Percentiles rank a stretch among this genome's conserved stretches.
Conservation (phyloP, 352 stramenopile species). For the Aphanomyces stellatus region DNA sequence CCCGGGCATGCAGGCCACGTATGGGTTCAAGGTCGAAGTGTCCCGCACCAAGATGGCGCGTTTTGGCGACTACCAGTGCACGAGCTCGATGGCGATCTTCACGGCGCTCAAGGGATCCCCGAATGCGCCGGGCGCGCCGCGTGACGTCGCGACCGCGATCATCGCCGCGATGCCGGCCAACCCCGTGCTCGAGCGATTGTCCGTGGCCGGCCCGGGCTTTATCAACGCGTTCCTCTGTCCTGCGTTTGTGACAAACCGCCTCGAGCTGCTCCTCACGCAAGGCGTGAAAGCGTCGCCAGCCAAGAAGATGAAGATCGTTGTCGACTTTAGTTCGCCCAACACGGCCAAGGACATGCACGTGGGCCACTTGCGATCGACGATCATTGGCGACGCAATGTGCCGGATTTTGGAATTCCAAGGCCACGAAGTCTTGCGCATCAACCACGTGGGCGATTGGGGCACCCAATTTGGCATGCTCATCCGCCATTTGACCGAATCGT, state of each 20-base stretch:
- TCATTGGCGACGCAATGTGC: slow-evolving; percentile 82
- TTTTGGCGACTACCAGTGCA: slow-evolving; percentile 98
- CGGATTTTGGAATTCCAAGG: slow-evolving; percentile 82
- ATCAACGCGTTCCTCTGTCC: slow-evolving; percentile 94
- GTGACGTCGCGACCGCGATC: slow-evolving; percentile 86
- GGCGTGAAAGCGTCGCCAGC: slow-evolving; percentile 81
- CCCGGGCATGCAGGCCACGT: slow-evolving; percentile 37
- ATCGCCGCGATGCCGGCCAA: slow-evolving; percentile 78
- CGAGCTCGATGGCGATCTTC: slow-evolving; percentile 95
- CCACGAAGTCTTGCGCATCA: slow-evolving; percentile 73
- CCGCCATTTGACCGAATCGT: slow-evolving; percentile 97
- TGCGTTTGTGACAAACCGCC: slow-evolving; percentile 67
- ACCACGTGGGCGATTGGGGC: slow-evolving; percentile 82
- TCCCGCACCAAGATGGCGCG: slow-evolving; percentile 75
- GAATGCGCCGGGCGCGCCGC: slow-evolving; percentile 60
- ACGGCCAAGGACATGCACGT: slow-evolving; percentile 88
- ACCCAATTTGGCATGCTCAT: slow-evolving; percentile 99
- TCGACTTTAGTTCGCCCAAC: slow-evolving; percentile 84
- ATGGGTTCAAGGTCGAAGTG: slow-evolving; percentile 54
- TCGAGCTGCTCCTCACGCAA: slow-evolving; percentile 56
- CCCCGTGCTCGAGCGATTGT: slow-evolving; percentile 82
- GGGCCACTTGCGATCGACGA: slow-evolving; percentile 86
- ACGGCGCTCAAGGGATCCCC: slow-evolving; percentile 90
- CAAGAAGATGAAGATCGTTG: slow-evolving; percentile 53
- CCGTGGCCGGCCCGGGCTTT: slow-evolving; percentile 93